A percentile compares a stretch with the other conserved stretches of the same genome.
Evolutionary conservation across 306 rosid species (phyloP).

Genomic region (Abrus precatorius): DNA sequence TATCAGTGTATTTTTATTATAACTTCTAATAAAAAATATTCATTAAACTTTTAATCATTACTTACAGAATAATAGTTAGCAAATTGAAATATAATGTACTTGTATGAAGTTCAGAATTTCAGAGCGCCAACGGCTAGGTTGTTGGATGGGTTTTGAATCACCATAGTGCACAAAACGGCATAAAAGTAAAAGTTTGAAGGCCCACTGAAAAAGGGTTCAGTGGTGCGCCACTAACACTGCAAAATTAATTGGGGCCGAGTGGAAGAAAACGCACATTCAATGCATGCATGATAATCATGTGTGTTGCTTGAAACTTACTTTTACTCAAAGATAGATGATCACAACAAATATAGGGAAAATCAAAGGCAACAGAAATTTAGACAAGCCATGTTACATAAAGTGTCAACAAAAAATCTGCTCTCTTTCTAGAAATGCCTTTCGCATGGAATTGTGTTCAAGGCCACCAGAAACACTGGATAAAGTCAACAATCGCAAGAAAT

Average conservation of each 20-base stretch:
- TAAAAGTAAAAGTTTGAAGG: constrained; percentile 37
- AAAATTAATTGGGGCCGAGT: constrained; percentile 9
- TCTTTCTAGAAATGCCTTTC: not conserved
- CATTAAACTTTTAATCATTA: not conserved
- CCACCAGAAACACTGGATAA: constrained; percentile 9
- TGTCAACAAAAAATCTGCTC: not conserved
- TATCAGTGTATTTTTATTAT: not conserved
- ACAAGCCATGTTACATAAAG: not conserved
- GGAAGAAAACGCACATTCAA: constrained; percentile 32
- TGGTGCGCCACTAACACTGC: constrained; percentile 56
- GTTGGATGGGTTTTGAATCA: constrained; percentile 25
- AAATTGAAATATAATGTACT: not conserved
- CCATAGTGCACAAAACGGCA: constrained; percentile 43
- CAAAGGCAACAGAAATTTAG: not conserved
- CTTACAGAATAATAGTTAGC: not conserved
- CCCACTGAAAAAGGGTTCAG: constrained; percentile 42
- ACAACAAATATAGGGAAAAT: not conserved
- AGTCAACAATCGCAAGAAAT: not conserved
- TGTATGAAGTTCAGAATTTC: not conserved
- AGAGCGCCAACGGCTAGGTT: constrained; percentile 17
- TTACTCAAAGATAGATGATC: constrained; percentile 2
- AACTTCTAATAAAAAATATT: not conserved
- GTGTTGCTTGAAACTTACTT: constrained; percentile 20
- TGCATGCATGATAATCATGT: constrained; percentile 42
- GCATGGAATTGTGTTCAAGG: not conserved